Conservation (phyloP, 768 basidiomycete species). For the Pleurotus cornucopiae region DNA sequence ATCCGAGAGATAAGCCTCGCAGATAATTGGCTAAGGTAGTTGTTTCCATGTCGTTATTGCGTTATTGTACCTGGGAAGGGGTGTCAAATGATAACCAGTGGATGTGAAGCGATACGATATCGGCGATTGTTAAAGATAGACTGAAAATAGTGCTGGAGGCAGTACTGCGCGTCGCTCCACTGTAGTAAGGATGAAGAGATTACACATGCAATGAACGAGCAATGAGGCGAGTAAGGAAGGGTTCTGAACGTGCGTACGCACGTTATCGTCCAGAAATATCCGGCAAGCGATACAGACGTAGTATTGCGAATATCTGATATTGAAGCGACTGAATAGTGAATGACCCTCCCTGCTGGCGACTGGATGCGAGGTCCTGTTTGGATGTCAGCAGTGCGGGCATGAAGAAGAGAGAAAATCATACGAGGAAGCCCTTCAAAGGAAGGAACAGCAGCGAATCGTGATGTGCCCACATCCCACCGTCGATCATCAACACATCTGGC, state of each 20-base stretch:
- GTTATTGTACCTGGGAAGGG: background rate
- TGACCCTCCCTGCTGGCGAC: background rate
- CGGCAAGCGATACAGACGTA: background rate
- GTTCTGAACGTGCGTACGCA: background rate
- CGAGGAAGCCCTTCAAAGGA: background rate
- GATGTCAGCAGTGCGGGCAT: background rate
- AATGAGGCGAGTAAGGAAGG: background rate
- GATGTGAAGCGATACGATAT: background rate
- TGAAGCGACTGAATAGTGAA: background rate
- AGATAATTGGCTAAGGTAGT: background rate
- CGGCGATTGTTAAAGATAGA: background rate
- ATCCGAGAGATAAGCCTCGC: background rate
- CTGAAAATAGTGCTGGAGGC: background rate
- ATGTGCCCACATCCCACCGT: no score
- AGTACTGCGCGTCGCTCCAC: background rate
- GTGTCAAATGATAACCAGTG: background rate
- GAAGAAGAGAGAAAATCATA: background rate
- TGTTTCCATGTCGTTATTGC: background rate
- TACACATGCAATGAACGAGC: background rate
- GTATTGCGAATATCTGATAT: background rate
- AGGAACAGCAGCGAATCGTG: no score
- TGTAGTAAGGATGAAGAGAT: background rate
- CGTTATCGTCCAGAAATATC: background rate
- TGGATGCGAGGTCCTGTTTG: background rate
- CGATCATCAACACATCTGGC: background rate